These are phyloP conservation scores for Paulownia fortunei DNA, from an alignment of 257 asterid genomes.

Conservation along the genomic window DNA sequence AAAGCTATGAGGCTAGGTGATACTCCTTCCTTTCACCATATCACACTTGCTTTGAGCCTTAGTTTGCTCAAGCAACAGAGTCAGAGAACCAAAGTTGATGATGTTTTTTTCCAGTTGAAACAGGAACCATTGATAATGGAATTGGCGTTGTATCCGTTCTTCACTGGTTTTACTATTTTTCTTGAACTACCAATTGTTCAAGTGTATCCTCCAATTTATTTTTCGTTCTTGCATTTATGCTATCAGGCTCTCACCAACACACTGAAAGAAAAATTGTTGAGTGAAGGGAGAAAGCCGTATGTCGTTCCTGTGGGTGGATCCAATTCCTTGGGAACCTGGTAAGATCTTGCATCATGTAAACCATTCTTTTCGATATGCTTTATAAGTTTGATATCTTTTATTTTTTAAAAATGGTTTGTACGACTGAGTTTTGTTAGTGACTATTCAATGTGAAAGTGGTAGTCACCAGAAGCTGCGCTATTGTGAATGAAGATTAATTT, in stretches of 20 bases:
- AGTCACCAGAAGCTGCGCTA: neutral
- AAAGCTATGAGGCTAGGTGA: neutral
- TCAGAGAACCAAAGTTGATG: neutral
- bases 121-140: neutral
- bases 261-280: constrained; percentile 77
- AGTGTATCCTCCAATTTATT: neutral
- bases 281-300: constrained; percentile 93
- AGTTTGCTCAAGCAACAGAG: neutral
- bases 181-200: constrained; percentile 5
- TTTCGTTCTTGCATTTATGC: constrained; percentile 26
- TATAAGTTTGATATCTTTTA: neutral
- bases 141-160: neutral
- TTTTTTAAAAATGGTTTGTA: neutral
- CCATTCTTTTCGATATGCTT: neutral
- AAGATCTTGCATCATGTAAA: constrained; percentile 33
- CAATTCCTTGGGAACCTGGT: constrained; percentile 96
- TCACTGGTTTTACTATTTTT: neutral
- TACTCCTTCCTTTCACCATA: neutral
- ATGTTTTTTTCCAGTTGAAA: neutral
- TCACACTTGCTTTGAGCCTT: neutral
- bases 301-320: constrained; percentile 98
- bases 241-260: constrained; percentile 78
- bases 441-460: neutral
- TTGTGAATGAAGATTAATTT: neutral
- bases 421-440: neutral